phyloP scores from a whole-genome alignment of 1,284 basidiomycete genomes.

The Chalciporus piperatoides region DNA sequence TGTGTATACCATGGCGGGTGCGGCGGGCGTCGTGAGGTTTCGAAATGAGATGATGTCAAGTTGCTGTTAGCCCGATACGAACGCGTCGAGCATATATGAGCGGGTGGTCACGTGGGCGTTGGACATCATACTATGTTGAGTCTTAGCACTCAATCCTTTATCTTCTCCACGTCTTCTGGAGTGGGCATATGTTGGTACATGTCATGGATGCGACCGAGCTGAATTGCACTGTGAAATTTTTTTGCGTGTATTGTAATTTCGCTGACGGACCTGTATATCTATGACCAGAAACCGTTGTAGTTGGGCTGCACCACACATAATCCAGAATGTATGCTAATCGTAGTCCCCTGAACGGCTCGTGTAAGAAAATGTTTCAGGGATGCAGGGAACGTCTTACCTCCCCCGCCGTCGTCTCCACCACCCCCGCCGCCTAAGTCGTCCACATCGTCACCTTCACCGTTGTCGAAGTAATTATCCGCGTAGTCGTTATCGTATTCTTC shows the following conservation, averaged over 20 bases:
- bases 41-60: background rate
- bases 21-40: constrained; percentile 11
- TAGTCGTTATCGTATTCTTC: constrained; percentile 86
- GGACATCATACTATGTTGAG: constrained; percentile 7
- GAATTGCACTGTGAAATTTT: background rate
- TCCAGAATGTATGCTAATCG: constrained; percentile 18
- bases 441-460: constrained; percentile 73
- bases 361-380: background rate
- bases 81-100: constrained; percentile 2
- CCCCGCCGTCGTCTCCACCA: constrained; percentile 59
- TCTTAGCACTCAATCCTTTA: too few relatives aligned
- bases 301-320: background rate
- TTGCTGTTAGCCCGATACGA: background rate
- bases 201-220: background rate
- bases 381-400: constrained; percentile 30
- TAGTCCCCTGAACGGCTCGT: constrained; percentile 18
- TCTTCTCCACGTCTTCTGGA: background rate
- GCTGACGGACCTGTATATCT: constrained; percentile 1
- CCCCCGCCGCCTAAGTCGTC: constrained; percentile 70
- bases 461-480: constrained; percentile 82
- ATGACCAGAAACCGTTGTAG: background rate
- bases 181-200: background rate
- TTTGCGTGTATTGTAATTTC: background rate
- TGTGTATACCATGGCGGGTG: constrained; percentile 19
- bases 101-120: constrained; percentile 22